Evolutionary conservation across 2,329 filamentous ascomycete genomes (phyloP), one percentile per base, ranked within the genome.

Genomic region (Cadophora sp.): DNA sequence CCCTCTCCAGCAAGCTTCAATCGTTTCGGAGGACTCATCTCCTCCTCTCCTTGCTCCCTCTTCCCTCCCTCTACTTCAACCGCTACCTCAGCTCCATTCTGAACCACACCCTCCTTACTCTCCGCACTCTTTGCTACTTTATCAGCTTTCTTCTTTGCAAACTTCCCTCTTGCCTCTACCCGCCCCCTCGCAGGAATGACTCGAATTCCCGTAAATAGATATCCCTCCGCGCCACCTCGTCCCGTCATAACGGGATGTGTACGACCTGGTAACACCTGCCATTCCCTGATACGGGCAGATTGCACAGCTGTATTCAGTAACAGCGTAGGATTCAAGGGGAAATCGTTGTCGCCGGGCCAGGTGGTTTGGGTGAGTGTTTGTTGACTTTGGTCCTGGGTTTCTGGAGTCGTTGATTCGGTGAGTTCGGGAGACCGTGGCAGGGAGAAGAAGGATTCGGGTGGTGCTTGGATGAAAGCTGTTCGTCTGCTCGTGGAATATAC

Each of bases 181-280:
- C 86, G 89, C 1, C 92, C 93, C 74, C 92, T 87, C 0, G 91
- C 88, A 0, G 96, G 96, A 55, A 95, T 81, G 0, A 96, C 93
- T 72, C 89, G 87, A 77, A 91, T 92, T 0, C 86, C 95, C 33
- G 93, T 95, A 72, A 98, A 94, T 3, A 99, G 78, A 78, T 93
- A 99, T 0, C 96, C 96, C 76, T 98, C 95, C 0, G 93, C 89
- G 0, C 95, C 95, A 22, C 96, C 96, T 48, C 87, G 86, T 45
- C 89, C 89, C 67, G 92, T 97, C 96, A 99, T 99, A 64, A 96
- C 80, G 7, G 96, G 96, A 81, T 99, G 96, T 62, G 96, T 98
- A 63, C 96, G 83, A 0, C 93, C 92, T 0, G 96, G 96, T 56
- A 99, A 79, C 1, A 97, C 94, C 81, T 99, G 96, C 92, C 93